Conservation (phyloP, 2,329 filamentous ascomycete genomes). For the Ceratocystiopsis sp. region DNA sequence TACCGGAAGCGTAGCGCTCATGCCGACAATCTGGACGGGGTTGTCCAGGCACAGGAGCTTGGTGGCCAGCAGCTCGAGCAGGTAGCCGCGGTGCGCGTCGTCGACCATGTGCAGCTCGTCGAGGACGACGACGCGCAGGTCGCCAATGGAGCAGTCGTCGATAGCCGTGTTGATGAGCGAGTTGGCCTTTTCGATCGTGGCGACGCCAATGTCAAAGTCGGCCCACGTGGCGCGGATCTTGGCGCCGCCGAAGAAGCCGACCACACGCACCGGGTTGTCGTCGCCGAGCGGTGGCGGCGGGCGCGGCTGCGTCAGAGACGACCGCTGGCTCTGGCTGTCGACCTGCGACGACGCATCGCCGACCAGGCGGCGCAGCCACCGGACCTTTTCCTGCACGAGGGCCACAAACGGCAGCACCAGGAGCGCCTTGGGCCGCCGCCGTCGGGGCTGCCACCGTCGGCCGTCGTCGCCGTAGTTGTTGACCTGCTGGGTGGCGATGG, state of each 20-base stretch:
- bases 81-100: constrained; percentile 57
- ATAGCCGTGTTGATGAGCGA: constrained; percentile 57
- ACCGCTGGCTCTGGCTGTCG: not conserved
- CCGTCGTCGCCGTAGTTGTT: not conserved
- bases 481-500: no score
- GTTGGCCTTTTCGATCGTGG: constrained; percentile 72
- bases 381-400: constrained; percentile 62
- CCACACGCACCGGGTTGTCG: constrained; percentile 35
- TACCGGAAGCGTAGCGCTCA: constrained; percentile 65
- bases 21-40: constrained; percentile 53
- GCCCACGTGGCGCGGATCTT: constrained; percentile 50
- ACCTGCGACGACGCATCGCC: constrained; percentile 31
- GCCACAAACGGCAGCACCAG: constrained; percentile 63
- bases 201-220: constrained; percentile 63
- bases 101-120: constrained; percentile 75
- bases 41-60: constrained; percentile 55
- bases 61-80: constrained; percentile 57
- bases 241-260: constrained; percentile 60
- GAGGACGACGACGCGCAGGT: constrained; percentile 49
- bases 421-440: constrained; percentile 40
- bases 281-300: constrained; percentile 20
- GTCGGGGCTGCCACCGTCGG: constrained; percentile 11
- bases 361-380: constrained; percentile 53
- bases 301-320: constrained; percentile 2
- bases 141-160: constrained; percentile 48